phyloP scores from a whole-genome alignment of 495 filamentous ascomycete species.

The Penicillium canariense region DNA sequence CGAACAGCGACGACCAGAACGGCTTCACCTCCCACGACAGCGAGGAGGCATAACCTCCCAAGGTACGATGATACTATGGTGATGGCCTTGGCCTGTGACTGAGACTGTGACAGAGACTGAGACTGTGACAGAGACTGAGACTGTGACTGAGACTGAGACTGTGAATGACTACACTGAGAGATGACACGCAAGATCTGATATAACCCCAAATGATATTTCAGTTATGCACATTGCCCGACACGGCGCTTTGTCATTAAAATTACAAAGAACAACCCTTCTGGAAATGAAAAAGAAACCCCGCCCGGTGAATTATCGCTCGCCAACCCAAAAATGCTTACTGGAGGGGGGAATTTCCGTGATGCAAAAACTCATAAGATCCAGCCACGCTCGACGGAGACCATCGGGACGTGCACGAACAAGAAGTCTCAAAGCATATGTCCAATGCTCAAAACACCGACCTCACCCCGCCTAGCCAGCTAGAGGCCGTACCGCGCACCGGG shows the following conservation, averaged over 20 bases:
- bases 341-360: conserved; percentile 32
- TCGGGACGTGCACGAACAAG: not conserved
- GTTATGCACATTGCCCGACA: conserved; percentile 24
- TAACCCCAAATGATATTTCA: conserved; percentile 7
- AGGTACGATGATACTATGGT: not conserved
- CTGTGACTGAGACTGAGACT: too few species aligned
- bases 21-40: not conserved
- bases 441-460: not conserved
- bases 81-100: too few species aligned
- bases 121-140: too few species aligned
- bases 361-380: conserved; percentile 21
- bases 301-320: conserved; percentile 20
- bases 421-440: not conserved
- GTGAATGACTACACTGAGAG: not conserved
- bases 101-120: too few species aligned
- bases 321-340: conserved; percentile 16
- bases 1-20: not conserved
- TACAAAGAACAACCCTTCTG: conserved; percentile 15
- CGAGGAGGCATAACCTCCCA: too few species aligned
- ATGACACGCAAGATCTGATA: not conserved
- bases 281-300: conserved; percentile 6
- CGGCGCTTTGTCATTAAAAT: conserved; percentile 20
- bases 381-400: conserved; percentile 8
- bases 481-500: not conserved
- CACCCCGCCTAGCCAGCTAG: not conserved